Conservation (phyloP, 2,329 filamentous ascomycete species). For the Proliferodiscus dingleyae region DNA sequence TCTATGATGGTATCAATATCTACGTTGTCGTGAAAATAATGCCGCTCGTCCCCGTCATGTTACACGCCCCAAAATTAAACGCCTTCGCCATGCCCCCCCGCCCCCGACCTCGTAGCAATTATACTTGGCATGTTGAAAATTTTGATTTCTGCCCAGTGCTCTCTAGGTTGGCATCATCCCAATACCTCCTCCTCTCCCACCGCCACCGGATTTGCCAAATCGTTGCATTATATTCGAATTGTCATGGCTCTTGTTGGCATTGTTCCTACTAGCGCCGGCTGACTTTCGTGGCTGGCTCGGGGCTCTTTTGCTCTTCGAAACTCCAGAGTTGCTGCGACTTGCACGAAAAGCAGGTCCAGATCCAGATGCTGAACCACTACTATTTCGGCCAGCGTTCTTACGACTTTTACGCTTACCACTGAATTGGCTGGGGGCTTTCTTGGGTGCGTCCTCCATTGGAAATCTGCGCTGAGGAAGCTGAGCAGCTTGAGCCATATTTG, state of each 20-base stretch:
- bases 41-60: background rate
- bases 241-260: background rate
- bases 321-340: background rate
- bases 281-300: slow-evolving; percentile 1
- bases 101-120: background rate
- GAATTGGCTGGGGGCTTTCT: background rate
- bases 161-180: slow-evolving; percentile 13
- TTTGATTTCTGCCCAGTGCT: slow-evolving; percentile 5
- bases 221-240: background rate
- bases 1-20: background rate
- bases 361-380: slow-evolving; percentile 6
- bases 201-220: slow-evolving; percentile 2
- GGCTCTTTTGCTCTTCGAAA: slow-evolving; percentile 4
- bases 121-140: background rate
- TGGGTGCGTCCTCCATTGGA: background rate
- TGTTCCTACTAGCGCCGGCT: too few species aligned
- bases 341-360: background rate
- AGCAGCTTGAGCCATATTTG: background rate
- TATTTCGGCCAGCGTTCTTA: slow-evolving; percentile 3
- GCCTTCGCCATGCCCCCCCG: background rate
- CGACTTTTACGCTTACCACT: slow-evolving; percentile 1
- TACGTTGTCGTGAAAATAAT: background rate
- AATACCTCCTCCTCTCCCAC: slow-evolving; percentile 5
- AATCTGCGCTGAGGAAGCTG: background rate
- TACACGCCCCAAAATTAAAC: background rate